A percentile compares a stretch with the other conserved stretches of the same genome.
Evolutionary conservation across 2,329 filamentous ascomycete genomes (phyloP).

Genomic region (Thelonectria blattea): DNA sequence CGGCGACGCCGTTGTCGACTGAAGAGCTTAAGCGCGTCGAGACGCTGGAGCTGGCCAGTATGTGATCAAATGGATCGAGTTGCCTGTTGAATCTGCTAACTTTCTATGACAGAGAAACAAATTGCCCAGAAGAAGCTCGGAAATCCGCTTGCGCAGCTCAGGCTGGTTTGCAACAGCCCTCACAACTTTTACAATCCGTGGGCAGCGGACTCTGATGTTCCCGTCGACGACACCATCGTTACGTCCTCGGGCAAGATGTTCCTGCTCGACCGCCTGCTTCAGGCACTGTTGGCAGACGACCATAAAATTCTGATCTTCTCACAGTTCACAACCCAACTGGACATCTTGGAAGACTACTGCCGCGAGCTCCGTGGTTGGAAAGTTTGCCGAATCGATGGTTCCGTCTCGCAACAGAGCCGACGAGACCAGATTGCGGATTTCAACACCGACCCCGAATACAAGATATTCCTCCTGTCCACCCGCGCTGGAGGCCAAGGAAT

Average conservation of each 20-base stretch:
- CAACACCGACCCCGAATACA: slow-evolving; percentile 68
- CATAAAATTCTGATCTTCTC: slow-evolving; percentile 97
- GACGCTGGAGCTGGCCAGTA: slow-evolving; percentile 78
- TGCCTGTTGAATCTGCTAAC: slow-evolving; percentile 31
- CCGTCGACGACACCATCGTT: slow-evolving; percentile 80
- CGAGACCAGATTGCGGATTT: slow-evolving; percentile 75
- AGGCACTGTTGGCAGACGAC: slow-evolving; percentile 71
- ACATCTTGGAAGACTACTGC: slow-evolving; percentile 89
- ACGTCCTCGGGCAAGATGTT: slow-evolving; percentile 95
- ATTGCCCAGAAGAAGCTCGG: slow-evolving; percentile 91
- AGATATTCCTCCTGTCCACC: slow-evolving; percentile 87
- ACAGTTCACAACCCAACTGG: slow-evolving; percentile 93
- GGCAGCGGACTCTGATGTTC: slow-evolving; percentile 61
- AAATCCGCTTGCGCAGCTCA: slow-evolving; percentile 90
- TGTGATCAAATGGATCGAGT: slow-evolving; percentile 38
- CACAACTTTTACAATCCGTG: slow-evolving; percentile 98
- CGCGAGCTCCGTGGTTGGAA: slow-evolving; percentile 76
- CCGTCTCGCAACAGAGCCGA: slow-evolving; percentile 76
- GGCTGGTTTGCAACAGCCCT: slow-evolving; percentile 89
- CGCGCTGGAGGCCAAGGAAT: slow-evolving; percentile 94
- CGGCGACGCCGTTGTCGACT: slow-evolving; percentile 45
- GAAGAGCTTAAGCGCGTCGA: slow-evolving; percentile 70
- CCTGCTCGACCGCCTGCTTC: slow-evolving; percentile 84
- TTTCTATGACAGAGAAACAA: slow-evolving; percentile 67
- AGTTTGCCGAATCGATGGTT: slow-evolving; percentile 89